These are phyloP conservation scores for Albugo laibachii DNA, from an alignment of 352 stramenopile species.

Conservation along the genomic window DNA sequence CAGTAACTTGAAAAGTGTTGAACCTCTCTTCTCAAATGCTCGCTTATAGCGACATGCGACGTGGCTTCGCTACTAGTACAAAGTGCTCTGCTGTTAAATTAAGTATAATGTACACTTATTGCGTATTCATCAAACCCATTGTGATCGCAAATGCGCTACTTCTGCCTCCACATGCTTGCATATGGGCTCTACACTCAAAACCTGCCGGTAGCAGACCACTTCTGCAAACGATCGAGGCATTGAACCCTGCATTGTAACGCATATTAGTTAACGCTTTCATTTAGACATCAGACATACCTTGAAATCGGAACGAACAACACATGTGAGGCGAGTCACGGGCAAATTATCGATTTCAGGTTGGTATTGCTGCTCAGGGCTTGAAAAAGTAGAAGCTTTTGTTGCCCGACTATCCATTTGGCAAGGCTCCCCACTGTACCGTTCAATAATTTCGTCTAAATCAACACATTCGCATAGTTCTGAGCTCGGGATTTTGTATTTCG, in stretches of 20 bases:
- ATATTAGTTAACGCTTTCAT: too few species aligned
- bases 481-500: too few species aligned
- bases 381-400: too few species aligned
- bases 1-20: too few species aligned
- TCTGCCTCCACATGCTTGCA: constrained; percentile 22
- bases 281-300: constrained; percentile 10
- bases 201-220: constrained; percentile 52
- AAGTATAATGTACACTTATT: constrained; percentile 13
- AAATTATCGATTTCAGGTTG: neutral
- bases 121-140: constrained; percentile 10
- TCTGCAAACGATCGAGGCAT: constrained; percentile 52
- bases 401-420: too few species aligned
- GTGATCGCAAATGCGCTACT: constrained; percentile 9
- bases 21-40: too few species aligned
- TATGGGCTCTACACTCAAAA: constrained; percentile 38
- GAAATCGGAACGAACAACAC: constrained; percentile 33
- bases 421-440: constrained; percentile 3
- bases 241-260: constrained; percentile 9
- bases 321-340: constrained; percentile 22
- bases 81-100: neutral
- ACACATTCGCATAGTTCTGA: too few species aligned
- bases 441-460: too few species aligned
- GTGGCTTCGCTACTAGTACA: too few species aligned
- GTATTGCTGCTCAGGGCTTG: neutral
- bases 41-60: too few species aligned